Conservation (phyloP, 805 yeast genomes). For the Yarrowia sp. region DNA sequence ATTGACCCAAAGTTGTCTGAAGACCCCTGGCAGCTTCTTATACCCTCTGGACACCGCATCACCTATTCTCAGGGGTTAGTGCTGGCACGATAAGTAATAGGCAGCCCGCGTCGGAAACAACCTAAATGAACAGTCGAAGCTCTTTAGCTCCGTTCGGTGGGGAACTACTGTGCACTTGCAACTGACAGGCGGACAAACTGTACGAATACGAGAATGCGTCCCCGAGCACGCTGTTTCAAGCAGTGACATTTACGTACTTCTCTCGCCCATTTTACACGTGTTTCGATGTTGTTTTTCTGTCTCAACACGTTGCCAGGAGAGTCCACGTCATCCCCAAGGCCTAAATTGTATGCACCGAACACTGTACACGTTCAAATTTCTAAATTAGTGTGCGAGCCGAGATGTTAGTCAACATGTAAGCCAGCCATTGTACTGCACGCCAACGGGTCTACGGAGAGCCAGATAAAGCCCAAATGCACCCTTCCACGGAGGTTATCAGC, state of each 20-base stretch:
- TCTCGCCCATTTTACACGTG: neutral
- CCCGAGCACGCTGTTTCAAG: neutral
- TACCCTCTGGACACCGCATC: neutral
- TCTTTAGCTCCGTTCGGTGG: neutral
- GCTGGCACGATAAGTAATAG: neutral
- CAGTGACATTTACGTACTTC: too few relatives aligned
- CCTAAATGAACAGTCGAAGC: constrained; percentile 13
- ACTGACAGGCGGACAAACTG: neutral
- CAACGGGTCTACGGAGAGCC: too few relatives aligned
- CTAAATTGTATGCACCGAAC: constrained; percentile 11
- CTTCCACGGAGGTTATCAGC: neutral
- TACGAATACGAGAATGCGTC: too few relatives aligned
- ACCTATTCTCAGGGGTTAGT: neutral
- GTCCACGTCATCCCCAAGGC: neutral
- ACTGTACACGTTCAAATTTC: neutral
- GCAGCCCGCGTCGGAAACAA: neutral
- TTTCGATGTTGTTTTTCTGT: neutral
- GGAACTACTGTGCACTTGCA: neutral
- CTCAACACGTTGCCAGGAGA: neutral
- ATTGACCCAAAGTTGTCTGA: too few relatives aligned
- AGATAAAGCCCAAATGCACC: neutral
- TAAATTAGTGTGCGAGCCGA: neutral
- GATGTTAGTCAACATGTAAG: neutral
- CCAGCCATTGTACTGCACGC: neutral
- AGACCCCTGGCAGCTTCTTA: too few relatives aligned